Conservation (phyloP, 2,329 filamentous ascomycete genomes). For the Zymoseptoria tritici region DNA sequence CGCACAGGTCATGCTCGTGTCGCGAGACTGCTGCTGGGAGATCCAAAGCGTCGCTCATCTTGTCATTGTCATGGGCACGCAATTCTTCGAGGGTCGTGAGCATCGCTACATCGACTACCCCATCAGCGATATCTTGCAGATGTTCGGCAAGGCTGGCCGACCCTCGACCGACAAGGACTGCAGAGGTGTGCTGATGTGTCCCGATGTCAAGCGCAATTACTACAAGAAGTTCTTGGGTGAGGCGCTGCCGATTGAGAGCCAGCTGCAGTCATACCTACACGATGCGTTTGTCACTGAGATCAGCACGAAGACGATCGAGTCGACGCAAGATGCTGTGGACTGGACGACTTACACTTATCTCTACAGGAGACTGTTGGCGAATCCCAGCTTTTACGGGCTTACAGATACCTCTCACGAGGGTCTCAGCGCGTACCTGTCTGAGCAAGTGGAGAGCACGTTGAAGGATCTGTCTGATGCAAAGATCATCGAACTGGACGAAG, state of each 20-base stretch:
- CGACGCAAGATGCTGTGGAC: slow-evolving; percentile 93
- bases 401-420: slow-evolving; percentile 84
- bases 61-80: slow-evolving; percentile 94
- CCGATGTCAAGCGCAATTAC: slow-evolving; percentile 88
- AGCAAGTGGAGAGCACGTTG: slow-evolving; percentile 85
- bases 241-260: slow-evolving; percentile 89
- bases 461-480: slow-evolving; percentile 87
- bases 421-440: slow-evolving; percentile 87
- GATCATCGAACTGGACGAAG: slow-evolving; percentile 91
- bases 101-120: slow-evolving; percentile 97
- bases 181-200: slow-evolving; percentile 93
- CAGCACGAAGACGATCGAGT: slow-evolving; percentile 90
- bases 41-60: slow-evolving; percentile 80
- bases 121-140: slow-evolving; percentile 87
- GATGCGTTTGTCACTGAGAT: slow-evolving; percentile 97
- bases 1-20: slow-evolving; percentile 75
- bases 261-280: slow-evolving; percentile 82
- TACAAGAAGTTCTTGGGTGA: slow-evolving; percentile 99
- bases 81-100: slow-evolving; percentile 93
- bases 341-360: slow-evolving; percentile 99
- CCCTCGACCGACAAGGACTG: slow-evolving; percentile 71
- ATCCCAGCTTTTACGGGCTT: slow-evolving; percentile 92
- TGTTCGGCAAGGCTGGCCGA: slow-evolving; percentile 90
- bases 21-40: slow-evolving; percentile 93
- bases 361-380: slow-evolving; percentile 87